phyloP scores from a whole-genome alignment of 2,329 filamentous ascomycete species.

The Botrytis deweyae region DNA sequence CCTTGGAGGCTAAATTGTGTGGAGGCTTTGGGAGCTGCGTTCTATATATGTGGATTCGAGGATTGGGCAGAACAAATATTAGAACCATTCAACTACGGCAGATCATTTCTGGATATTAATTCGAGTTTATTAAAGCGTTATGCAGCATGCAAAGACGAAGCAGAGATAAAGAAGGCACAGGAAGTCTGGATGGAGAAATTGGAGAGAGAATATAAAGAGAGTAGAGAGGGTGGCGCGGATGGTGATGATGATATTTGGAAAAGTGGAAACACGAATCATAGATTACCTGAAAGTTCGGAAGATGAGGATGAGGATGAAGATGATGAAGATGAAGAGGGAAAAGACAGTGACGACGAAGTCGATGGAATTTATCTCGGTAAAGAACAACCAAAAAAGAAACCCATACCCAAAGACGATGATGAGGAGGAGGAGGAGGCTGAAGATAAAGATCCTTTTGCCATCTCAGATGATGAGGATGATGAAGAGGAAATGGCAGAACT shows the following conservation, averaged over 20 bases:
- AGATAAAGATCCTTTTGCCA: conserved; percentile 66
- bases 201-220: conserved; percentile 85
- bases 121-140: conserved; percentile 77
- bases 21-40: conserved; percentile 89
- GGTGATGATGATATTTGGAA: conserved; percentile 77
- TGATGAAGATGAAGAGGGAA: conserved; percentile 48
- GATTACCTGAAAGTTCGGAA: conserved; percentile 52
- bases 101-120: conserved; percentile 90
- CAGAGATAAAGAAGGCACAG: conserved; percentile 79
- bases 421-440: conserved; percentile 54
- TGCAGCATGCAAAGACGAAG: conserved; percentile 77
- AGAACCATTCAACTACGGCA: conserved; percentile 82
- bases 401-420: conserved; percentile 43
- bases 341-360: conserved; percentile 47
- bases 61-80: conserved; percentile 90
- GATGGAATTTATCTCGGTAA: conserved; percentile 63
- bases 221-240: conserved; percentile 62
- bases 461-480: conserved; percentile 68
- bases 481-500: conserved; percentile 90
- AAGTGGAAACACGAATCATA: conserved; percentile 82
- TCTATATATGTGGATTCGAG: conserved; percentile 84
- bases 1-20: conserved; percentile 95
- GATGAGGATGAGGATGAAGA: conserved; percentile 49
- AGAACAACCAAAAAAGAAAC: conserved; percentile 45
- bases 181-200: conserved; percentile 85